Evolutionary conservation across 108 stramenopile species (phyloP), one percentile per base, ranked within the genome.

Genomic region (Epithemia pelagica): DNA sequence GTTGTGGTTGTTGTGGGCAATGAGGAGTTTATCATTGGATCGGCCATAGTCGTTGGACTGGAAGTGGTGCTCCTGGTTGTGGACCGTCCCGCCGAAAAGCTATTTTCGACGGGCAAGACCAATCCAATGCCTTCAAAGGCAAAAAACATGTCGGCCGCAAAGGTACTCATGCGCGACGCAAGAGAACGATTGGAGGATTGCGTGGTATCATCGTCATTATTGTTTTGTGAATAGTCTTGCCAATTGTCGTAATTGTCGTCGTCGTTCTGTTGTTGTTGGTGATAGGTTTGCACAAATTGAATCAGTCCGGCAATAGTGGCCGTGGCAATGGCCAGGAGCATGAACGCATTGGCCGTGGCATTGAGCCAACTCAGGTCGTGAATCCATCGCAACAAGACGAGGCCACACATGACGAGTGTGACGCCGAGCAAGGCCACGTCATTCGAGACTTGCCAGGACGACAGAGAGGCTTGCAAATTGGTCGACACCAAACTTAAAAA

Each of bases 51-150:
- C 20, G 57, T 62, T 15, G 29, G 20, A 15, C n/a, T 30, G 10
- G 63, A 26, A 3, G 28, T 19, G 5, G 37, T 19, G 3, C 25
- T 64, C 20, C 0, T 53, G 0, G 19, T 66, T 54, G 21, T 55
- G 32, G 37, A 46, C 37, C 10, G 15, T 15, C 37, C 37, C 23
- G 54, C 66, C 0, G 56, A 53, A 52, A 58, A 78, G 10, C 59
- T 53, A 56, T 78, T 78, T 58, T 78, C 77, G 8, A 78, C 60
- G 19, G 77, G 77, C 51, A 78, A 28, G 15, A 78, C 77, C 32
- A 78, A 57, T 5, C 77, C 77, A 73, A 78, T 78, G 0, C 77
- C 77, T 53, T 78, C 77, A 67, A 78, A 78, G 0, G 77, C 62
- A 58, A 74, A 78, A 53, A 78, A 78, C 69, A 78, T 74, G 60